phyloP scores from a whole-genome alignment of 306 rosid species.

The Dicorynia guianensis region DNA sequence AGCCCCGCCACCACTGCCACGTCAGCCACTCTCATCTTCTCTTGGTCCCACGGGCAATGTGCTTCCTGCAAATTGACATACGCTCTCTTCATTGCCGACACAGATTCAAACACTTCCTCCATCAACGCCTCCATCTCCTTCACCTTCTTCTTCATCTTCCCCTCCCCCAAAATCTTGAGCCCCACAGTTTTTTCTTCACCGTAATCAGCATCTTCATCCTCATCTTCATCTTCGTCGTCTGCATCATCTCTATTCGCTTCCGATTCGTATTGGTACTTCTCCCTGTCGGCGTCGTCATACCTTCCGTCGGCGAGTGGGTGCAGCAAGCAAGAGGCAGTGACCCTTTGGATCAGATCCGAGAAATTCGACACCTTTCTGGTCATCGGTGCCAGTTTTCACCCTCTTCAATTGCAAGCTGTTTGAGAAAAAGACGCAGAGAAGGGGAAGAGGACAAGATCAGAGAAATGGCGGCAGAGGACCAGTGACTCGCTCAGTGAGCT shows the following conservation, averaged over 20 bases:
- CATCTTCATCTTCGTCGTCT: neutral
- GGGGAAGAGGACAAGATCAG: constrained; percentile 30
- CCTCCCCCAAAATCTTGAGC: constrained; percentile 41
- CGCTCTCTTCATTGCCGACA: constrained; percentile 81
- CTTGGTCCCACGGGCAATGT: constrained; percentile 94
- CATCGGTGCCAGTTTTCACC: constrained; percentile 52
- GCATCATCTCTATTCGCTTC: constrained; percentile 42
- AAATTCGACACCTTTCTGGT: constrained; percentile 81
- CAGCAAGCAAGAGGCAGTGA: constrained; percentile 86
- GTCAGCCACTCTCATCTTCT: constrained; percentile 82
- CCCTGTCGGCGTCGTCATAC: constrained; percentile 27
- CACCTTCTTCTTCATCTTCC: constrained; percentile 44
- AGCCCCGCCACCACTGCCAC: constrained; percentile 83
- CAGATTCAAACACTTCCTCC: constrained; percentile 84
- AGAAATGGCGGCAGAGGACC: constrained; percentile 30
- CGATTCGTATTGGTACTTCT: constrained; percentile 45
- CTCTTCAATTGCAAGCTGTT: constrained; percentile 30
- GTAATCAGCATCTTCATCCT: constrained; percentile 27
- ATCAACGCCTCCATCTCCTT: constrained; percentile 73
- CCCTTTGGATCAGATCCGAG: constrained; percentile 95
- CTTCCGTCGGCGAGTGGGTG: constrained; percentile 75
- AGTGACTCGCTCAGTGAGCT: constrained; percentile 44
- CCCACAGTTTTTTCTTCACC: constrained; percentile 41
- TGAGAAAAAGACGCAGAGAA: constrained; percentile 4
- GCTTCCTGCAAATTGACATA: constrained; percentile 79